Conservation (phyloP, 345 rosid genomes). For the rapeseed (Brassica napus) region DNA sequence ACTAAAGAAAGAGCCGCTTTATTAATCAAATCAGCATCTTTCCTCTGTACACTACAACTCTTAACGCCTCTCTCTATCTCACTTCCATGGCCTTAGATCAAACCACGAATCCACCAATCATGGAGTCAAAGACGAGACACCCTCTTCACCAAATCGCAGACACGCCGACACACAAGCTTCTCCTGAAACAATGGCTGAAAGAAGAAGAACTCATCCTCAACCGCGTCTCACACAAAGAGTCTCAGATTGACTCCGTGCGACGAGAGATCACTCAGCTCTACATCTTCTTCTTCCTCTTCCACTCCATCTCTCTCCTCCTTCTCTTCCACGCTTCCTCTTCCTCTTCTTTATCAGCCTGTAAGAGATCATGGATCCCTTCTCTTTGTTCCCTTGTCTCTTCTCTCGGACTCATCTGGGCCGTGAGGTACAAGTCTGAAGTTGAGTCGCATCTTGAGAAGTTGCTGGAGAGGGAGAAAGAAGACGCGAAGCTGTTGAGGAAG, state of each 20-base stretch:
- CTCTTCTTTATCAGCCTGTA: slow-evolving; percentile 36
- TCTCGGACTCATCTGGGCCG: slow-evolving; percentile 78
- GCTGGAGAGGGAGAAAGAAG: slow-evolving; percentile 86
- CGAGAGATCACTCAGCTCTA: slow-evolving; percentile 75
- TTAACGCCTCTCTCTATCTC: neutral
- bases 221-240: slow-evolving; percentile 72
- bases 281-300: slow-evolving; percentile 88
- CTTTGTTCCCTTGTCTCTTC: slow-evolving; percentile 70
- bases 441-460: slow-evolving; percentile 84
- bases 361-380: slow-evolving; percentile 82
- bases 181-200: slow-evolving; percentile 90
- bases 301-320: slow-evolving; percentile 70
- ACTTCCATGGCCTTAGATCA: slow-evolving; percentile 51
- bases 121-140: slow-evolving; percentile 59
- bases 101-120: slow-evolving; percentile 49
- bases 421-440: slow-evolving; percentile 73
- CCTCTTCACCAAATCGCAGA: slow-evolving; percentile 91
- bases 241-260: slow-evolving; percentile 72
- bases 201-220: slow-evolving; percentile 84
- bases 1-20: slow-evolving; percentile 17
- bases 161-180: slow-evolving; percentile 90
- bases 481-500: slow-evolving; percentile 66
- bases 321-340: slow-evolving; percentile 60
- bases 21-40: slow-evolving; percentile 6
- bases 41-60: slow-evolving; percentile 5